A percentile compares a stretch with the other conserved stretches of the same genome.
These are phyloP conservation scores for Prosopis cineraria DNA, from an alignment of 306 rosid genomes.

Conservation along the genomic window DNA sequence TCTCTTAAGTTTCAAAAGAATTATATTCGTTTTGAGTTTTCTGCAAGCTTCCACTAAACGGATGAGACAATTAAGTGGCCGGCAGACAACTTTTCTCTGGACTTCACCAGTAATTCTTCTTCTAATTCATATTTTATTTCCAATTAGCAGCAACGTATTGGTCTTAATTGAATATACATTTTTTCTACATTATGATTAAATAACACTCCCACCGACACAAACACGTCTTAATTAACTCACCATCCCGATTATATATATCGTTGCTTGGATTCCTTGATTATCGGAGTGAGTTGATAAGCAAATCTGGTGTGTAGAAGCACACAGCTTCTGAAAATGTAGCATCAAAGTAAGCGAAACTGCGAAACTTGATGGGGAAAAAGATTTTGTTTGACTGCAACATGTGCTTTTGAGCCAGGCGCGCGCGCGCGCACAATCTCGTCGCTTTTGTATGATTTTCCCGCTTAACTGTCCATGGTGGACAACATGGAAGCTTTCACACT, in stretches of 20 bases:
- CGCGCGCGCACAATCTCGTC: no score
- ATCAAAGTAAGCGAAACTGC: conserved; percentile 35
- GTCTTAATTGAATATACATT: background rate
- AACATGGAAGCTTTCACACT: conserved; percentile 21
- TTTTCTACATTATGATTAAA: background rate
- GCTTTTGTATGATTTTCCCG: background rate
- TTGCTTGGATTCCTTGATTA: conserved; percentile 31
- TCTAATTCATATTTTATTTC: background rate
- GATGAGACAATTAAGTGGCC: background rate
- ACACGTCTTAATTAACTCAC: background rate
- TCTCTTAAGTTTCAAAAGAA: background rate
- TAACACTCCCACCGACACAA: background rate
- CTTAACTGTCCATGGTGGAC: background rate
- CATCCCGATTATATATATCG: background rate
- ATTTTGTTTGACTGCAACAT: background rate
- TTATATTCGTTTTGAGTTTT: conserved; percentile 39
- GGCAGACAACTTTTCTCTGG: background rate
- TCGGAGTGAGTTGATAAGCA: conserved; percentile 29
- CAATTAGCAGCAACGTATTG: background rate
- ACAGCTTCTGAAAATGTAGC: conserved; percentile 13
- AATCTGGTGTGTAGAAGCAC: conserved; percentile 28
- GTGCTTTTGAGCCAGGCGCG: background rate
- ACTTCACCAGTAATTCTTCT: background rate
- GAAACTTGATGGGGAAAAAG: background rate
- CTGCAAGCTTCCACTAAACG: background rate